Conservation (phyloP, 1,284 basidiomycete species). For the Xanthoconium separans region DNA sequence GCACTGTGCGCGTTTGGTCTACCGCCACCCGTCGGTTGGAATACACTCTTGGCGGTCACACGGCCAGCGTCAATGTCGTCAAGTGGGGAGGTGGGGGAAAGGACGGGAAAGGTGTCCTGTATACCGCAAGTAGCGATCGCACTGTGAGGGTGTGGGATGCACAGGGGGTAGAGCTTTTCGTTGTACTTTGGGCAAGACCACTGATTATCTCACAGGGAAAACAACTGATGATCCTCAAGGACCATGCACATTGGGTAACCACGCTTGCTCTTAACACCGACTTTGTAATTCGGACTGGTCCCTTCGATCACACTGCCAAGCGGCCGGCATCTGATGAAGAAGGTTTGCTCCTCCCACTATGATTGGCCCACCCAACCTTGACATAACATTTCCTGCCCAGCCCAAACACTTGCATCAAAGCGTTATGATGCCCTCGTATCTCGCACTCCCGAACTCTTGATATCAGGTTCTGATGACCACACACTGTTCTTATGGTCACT, state of each 20-base stretch:
- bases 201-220: constrained; percentile 47
- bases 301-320: constrained; percentile 87
- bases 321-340: constrained; percentile 75
- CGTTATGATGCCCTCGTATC: constrained; percentile 73
- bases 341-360: constrained; percentile 44
- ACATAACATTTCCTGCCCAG: constrained; percentile 38
- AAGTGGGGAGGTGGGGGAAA: constrained; percentile 88
- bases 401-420: constrained; percentile 69
- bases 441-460: constrained; percentile 78
- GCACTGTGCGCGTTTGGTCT: constrained; percentile 93
- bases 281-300: constrained; percentile 92
- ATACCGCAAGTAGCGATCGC: constrained; percentile 92
- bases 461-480: constrained; percentile 94
- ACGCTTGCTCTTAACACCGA: constrained; percentile 95
- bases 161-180: constrained; percentile 51
- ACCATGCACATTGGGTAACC: constrained; percentile 99
- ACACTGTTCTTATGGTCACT: constrained; percentile 92
- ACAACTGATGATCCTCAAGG: constrained; percentile 76
- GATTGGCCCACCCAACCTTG: neutral
- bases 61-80: constrained; percentile 92
- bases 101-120: constrained; percentile 74
- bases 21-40: constrained; percentile 71
- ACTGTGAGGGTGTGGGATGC: constrained; percentile 95
- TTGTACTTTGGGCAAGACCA: neutral
- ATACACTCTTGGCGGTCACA: constrained; percentile 91